Base-by-base conservation (phyloP, 768 basidiomycete species). In the Fomitopsis serialis region DNA sequence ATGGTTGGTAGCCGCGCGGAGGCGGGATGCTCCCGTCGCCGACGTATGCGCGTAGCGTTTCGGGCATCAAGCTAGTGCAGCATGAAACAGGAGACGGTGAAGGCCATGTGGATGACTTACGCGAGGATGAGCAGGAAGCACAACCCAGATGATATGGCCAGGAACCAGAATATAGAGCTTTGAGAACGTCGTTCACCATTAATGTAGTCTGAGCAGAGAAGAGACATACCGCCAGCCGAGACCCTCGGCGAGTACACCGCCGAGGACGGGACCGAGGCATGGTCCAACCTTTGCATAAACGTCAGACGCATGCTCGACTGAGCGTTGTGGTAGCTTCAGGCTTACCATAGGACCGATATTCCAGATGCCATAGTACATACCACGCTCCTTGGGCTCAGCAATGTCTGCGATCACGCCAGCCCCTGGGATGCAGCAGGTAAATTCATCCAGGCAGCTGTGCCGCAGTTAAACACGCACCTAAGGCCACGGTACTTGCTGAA, bases 401-500 rank as follows among this genome's bases (percentile, higher is more conserved):
- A 95, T 85, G 63, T 95, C 92, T 1, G 81, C 81, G 52, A 95
- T 78, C 6, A 89, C 81, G 5, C 92, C 92, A 32, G 86, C 82
- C 49, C 85, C 85, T 82, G 25, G 11, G 6, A 24, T 4, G 23
- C 44, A 23, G 9, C 46, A 46, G 5, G 42, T 54, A 3, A 15
- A 34, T 2, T 27, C 12, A 32, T 12, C n/a, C n/a, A n/a, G n/a
- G n/a, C n/a, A 6, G 23, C 17, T 10, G 10, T 34, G 21, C 13
- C 44, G 13, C 17, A 10, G 3, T n/a, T 19, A 27, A 11, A 0
- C 25, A 61, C 64, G 42, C 63, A 79, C 88, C 87, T 21, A 92
- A 72, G 0, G 88, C 88, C 55, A 90, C 75, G 0, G 87, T 89
- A 53, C 88, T 88, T 0, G 89, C 87, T 2, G 85, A 89, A 1